Percentiles rank a stretch among this genome's conserved stretches.
Conservation (phyloP, 1,284 basidiomycete genomes). For the Ceratobasidium sp. region DNA sequence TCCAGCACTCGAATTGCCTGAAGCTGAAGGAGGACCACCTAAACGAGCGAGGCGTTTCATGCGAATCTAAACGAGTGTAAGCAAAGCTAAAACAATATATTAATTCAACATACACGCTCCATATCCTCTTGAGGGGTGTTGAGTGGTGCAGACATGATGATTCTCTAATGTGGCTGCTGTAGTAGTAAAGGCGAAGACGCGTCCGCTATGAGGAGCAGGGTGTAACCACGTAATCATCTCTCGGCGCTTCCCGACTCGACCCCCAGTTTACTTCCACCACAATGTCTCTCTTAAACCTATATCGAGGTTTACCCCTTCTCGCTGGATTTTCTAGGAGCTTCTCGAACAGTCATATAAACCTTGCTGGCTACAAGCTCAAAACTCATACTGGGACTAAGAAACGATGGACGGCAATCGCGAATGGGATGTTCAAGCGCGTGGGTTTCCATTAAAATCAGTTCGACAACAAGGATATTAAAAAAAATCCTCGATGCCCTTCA, state of each 20-base stretch:
- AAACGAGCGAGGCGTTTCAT: slow-evolving; percentile 86
- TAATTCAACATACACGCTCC: slow-evolving; percentile 67
- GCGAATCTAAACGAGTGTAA: slow-evolving; percentile 70
- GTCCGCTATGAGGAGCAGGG: slow-evolving; percentile 45
- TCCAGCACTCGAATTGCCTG: slow-evolving; percentile 43
- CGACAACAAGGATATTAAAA: slow-evolving; percentile 22
- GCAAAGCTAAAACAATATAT: slow-evolving; percentile 22
- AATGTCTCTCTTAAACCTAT: slow-evolving; percentile 77
- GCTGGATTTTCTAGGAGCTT: slow-evolving; percentile 57
- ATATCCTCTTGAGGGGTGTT: slow-evolving; percentile 66
- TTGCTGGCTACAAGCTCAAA: slow-evolving; percentile 66
- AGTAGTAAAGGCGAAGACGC: slow-evolving; percentile 35
- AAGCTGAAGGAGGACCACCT: slow-evolving; percentile 57
- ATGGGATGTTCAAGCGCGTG: slow-evolving; percentile 81
- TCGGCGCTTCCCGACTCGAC: slow-evolving; percentile 60
- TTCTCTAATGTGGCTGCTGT: neutral
- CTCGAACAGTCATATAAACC: slow-evolving; percentile 17
- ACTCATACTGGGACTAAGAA: slow-evolving; percentile 84
- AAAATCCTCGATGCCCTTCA: slow-evolving; percentile 53
- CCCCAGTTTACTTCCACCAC: slow-evolving; percentile 60
- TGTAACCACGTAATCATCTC: slow-evolving; percentile 29
- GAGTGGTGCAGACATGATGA: slow-evolving; percentile 38
- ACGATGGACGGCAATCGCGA: slow-evolving; percentile 75
- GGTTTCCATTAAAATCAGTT: slow-evolving; percentile 51
- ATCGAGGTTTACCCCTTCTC: slow-evolving; percentile 60